Conservation (phyloP, 352 stramenopile species). For the Globisporangium perplexum region DNA sequence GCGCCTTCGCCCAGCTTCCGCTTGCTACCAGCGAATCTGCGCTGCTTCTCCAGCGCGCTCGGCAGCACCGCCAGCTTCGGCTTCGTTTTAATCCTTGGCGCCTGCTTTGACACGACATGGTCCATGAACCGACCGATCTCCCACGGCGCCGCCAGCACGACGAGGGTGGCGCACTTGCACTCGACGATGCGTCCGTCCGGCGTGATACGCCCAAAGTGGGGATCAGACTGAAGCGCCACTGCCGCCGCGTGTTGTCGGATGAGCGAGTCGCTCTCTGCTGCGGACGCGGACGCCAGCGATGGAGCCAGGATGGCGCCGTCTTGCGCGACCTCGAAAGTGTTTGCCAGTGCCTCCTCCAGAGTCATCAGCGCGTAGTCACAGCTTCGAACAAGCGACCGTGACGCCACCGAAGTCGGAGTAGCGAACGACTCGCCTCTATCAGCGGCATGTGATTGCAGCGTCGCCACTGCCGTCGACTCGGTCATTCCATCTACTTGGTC, state of each 20-base stretch:
- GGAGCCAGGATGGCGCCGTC: conserved; percentile 15
- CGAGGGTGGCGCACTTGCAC: conserved; percentile 58
- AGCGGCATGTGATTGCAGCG: too few relatives aligned
- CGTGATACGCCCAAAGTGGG: conserved; percentile 53
- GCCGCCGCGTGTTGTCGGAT: conserved; percentile 24
- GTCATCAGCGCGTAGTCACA: conserved; percentile 24
- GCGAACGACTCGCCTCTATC: too few relatives aligned
- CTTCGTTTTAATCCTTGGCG: conserved; percentile 24
- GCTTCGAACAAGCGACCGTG: background rate
- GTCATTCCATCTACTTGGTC: too few relatives aligned
- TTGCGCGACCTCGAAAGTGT: conserved; percentile 19
- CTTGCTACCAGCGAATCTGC: background rate
- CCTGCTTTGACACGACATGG: conserved; percentile 53
- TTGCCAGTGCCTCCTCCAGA: conserved; percentile 22
- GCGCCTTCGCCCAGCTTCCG: conserved; percentile 15
- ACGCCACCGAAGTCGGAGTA: background rate
- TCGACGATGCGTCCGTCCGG: conserved; percentile 62
- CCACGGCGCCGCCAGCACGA: conserved; percentile 49
- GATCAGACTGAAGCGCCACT: conserved; percentile 24
- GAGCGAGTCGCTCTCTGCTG: background rate
- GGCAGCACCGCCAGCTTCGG: background rate
- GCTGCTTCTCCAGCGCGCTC: background rate
- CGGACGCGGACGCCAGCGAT: conserved; percentile 7
- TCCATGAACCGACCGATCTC: conserved; percentile 47
- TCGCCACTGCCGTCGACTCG: background rate